A percentile compares a stretch with the other conserved stretches of the same genome.
phyloP scores from a whole-genome alignment of 2,329 filamentous ascomycete species.

The Monosporascus sp. region DNA sequence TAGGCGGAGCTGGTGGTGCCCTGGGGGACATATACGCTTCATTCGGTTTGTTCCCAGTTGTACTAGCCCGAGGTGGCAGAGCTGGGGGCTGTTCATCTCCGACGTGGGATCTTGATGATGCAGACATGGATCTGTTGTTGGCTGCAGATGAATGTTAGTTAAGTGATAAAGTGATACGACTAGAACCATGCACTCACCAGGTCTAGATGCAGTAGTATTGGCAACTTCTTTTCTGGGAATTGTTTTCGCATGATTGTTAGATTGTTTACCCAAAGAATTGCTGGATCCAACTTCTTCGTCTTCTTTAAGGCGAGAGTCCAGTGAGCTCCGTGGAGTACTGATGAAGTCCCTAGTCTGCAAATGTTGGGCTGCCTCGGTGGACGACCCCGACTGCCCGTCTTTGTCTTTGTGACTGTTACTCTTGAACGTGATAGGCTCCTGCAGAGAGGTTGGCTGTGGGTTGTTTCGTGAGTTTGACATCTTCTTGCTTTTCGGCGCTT shows the following conservation, averaged over 20 bases:
- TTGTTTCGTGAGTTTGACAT: conserved; percentile 34
- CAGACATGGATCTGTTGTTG: conserved; percentile 22
- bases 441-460: conserved; percentile 36
- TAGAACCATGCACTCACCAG: conserved; percentile 33
- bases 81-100: conserved; percentile 18
- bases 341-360: conserved; percentile 30
- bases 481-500: conserved; percentile 65
- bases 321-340: conserved; percentile 48
- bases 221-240: conserved; percentile 63
- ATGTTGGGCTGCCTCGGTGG: conserved; percentile 29
- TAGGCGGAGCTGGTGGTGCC: conserved; percentile 49
- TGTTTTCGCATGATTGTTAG: conserved; percentile 38
- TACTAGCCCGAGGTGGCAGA: conserved; percentile 21
- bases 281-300: conserved; percentile 45
- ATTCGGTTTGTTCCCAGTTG: conserved; percentile 36
- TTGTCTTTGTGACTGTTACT: conserved; percentile 35
- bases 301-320: conserved; percentile 53
- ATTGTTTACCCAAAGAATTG: conserved; percentile 36
- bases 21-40: conserved; percentile 56
- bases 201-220: conserved; percentile 29
- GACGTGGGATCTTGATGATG: conserved; percentile 13
- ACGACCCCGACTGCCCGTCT: conserved; percentile 16
- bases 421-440: conserved; percentile 33
- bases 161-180: neutral
- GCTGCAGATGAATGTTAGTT: conserved; percentile 23